phyloP scores from a whole-genome alignment of 139 green algal genomes.

The Haematococcus sp. region DNA sequence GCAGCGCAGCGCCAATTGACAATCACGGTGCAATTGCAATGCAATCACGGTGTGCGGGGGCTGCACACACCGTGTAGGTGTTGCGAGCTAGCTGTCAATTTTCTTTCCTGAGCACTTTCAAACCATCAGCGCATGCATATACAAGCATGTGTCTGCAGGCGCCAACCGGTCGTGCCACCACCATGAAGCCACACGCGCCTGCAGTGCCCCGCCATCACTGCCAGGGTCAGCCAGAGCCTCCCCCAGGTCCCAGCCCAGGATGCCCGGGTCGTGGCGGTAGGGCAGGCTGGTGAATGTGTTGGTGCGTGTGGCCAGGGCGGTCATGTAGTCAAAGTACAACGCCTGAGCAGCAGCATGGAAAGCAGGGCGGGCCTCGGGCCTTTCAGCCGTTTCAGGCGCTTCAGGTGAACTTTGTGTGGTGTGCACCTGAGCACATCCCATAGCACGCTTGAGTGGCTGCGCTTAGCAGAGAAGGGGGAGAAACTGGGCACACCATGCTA shows the following conservation, averaged over 20 bases:
- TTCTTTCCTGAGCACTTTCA: background rate
- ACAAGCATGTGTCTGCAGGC: too few species aligned
- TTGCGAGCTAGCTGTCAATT: background rate
- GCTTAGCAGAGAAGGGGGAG: too few species aligned
- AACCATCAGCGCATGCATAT: too few species aligned
- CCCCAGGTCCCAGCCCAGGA: slow-evolving; percentile 58
- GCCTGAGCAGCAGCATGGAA: slow-evolving; percentile 17
- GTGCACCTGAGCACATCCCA: background rate
- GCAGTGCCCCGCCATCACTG: slow-evolving; percentile 11
- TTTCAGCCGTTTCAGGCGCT: background rate
- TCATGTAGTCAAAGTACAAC: slow-evolving; percentile 56
- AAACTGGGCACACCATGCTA: too few species aligned
- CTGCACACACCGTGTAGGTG: too few species aligned
- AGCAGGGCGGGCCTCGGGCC: background rate
- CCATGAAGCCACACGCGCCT: too few species aligned
- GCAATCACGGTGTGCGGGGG: too few species aligned
- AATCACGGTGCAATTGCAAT: too few species aligned
- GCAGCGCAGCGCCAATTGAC: background rate
- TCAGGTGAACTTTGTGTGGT: background rate
- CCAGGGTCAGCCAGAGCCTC: slow-evolving; percentile 14
- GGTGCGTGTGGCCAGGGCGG: slow-evolving; percentile 34
- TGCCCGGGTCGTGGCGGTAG: slow-evolving; percentile 58
- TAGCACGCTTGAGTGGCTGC: too few species aligned
- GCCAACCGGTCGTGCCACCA: too few species aligned
- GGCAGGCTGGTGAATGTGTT: slow-evolving; percentile 47